Conservation (phyloP, 306 rosid genomes). For the Prunus kanzakura region DNA sequence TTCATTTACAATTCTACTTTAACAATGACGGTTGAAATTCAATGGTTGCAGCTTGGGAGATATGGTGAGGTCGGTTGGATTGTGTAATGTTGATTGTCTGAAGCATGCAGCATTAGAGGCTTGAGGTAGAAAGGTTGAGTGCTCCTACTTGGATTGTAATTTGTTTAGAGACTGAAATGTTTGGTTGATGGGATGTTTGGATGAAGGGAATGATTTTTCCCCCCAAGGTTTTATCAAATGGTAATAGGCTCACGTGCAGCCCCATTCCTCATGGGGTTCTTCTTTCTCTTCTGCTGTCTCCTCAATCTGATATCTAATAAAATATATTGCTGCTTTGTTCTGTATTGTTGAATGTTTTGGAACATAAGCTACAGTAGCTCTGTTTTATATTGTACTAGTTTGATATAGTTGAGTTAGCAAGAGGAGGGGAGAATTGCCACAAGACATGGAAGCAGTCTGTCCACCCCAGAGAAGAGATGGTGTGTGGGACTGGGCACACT, state of each 20-base stretch:
- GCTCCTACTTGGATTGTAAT: constrained; percentile 21
- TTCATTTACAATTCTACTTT: neutral
- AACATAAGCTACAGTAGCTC: neutral
- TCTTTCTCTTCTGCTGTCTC: neutral
- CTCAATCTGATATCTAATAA: neutral
- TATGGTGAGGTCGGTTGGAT: constrained; percentile 70
- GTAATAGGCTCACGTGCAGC: neutral
- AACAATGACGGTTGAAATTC: constrained; percentile 8
- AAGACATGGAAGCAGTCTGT: neutral
- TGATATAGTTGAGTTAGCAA: neutral
- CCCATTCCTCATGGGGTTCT: neutral
- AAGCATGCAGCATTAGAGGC: constrained; percentile 52
- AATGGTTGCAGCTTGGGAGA: constrained; percentile 54
- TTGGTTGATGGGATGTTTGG: constrained; percentile 26
- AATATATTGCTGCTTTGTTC: neutral
- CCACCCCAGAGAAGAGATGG: too few species aligned
- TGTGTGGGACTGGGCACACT: too few species aligned
- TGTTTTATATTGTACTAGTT: neutral
- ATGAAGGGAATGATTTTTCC: constrained; percentile 5
- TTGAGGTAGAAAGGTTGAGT: constrained; percentile 21
- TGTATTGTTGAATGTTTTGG: neutral
- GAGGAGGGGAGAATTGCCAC: neutral
- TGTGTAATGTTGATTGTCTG: constrained; percentile 64
- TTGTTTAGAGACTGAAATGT: constrained; percentile 15
- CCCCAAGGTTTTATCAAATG: neutral